Evolutionary conservation across 345 rosid genomes (phyloP).

Genomic region (Eucalyptus sideroxylon): DNA sequence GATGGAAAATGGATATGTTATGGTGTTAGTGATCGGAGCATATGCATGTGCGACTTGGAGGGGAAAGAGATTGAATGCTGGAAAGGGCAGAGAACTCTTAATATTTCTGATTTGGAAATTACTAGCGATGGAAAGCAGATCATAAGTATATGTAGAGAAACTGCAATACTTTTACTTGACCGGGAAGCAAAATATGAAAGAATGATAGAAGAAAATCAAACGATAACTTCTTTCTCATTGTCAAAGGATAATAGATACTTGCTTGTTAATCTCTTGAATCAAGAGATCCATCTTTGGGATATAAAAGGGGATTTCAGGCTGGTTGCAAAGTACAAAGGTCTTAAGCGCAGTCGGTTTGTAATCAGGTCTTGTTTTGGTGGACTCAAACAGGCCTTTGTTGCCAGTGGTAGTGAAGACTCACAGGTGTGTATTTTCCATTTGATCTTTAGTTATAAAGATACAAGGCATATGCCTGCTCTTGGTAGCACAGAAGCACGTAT

Average conservation of each 20-base stretch:
- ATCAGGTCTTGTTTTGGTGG: conserved; percentile 74
- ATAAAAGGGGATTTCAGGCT: conserved; percentile 32
- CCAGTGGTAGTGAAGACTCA: conserved; percentile 73
- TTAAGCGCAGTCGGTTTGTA: conserved; percentile 42
- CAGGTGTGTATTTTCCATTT: conserved; percentile 20
- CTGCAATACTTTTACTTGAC: conserved; percentile 31
- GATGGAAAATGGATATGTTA: conserved; percentile 33
- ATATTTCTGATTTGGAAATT: conserved; percentile 46
- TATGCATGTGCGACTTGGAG: conserved; percentile 43
- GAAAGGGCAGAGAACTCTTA: conserved; percentile 39
- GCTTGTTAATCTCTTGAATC: conserved; percentile 49
- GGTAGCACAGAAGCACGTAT: not conserved
- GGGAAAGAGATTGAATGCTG: conserved; percentile 45
- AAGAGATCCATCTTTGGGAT: conserved; percentile 61
- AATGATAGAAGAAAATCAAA: conserved; percentile 34
- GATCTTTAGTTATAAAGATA: not conserved
- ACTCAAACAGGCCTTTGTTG: conserved; percentile 47
- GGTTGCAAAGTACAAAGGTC: conserved; percentile 47
- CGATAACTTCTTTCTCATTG: conserved; percentile 50
- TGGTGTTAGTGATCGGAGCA: conserved; percentile 40
- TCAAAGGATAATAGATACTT: conserved; percentile 41
- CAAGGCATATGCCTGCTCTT: not conserved
- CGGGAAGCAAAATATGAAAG: conserved; percentile 33
- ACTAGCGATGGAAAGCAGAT: conserved; percentile 40
- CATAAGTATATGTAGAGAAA: conserved; percentile 37